phyloP scores from a whole-genome alignment of 1,284 basidiomycete species.

The Porodaedalea pini region DNA sequence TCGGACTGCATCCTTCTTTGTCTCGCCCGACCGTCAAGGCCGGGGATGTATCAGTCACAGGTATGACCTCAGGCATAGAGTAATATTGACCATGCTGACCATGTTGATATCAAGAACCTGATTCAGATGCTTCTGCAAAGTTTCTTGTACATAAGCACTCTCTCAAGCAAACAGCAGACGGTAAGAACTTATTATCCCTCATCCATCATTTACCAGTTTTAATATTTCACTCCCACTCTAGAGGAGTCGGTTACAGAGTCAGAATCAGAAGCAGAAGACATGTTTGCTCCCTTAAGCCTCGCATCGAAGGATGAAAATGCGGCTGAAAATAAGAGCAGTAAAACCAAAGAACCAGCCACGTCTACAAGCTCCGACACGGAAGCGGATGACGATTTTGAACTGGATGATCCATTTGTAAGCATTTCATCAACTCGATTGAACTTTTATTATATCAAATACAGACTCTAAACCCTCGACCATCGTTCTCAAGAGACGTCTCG shows the following conservation, averaged over 20 bases:
- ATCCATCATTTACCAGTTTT: not conserved
- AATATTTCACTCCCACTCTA: not conserved
- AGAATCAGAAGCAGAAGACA: conserved; percentile 35
- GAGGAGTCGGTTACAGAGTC: conserved; percentile 41
- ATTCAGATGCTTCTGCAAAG: not conserved
- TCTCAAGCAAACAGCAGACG: not conserved
- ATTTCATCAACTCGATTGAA: not conserved
- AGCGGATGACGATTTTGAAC: conserved; percentile 15
- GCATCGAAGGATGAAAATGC: not conserved
- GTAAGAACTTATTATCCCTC: not conserved
- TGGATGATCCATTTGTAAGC: conserved; percentile 14
- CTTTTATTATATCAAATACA: conserved; percentile 23
- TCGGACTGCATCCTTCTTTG: not conserved
- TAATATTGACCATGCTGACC: not conserved
- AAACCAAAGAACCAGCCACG: not conserved
- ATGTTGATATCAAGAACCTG: not conserved
- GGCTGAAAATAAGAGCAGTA: not conserved
- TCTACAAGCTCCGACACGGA: conserved; percentile 18
- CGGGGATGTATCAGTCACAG: conserved; percentile 2
- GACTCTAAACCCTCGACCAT: conserved; percentile 45
- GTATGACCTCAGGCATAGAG: not conserved
- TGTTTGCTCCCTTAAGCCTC: not conserved
- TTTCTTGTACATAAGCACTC: not conserved
- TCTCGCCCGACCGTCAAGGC: not conserved
- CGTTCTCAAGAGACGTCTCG: conserved; percentile 44